Evolutionary conservation across 352 stramenopile genomes (phyloP).

Genomic region (Albugo laibachii): DNA sequence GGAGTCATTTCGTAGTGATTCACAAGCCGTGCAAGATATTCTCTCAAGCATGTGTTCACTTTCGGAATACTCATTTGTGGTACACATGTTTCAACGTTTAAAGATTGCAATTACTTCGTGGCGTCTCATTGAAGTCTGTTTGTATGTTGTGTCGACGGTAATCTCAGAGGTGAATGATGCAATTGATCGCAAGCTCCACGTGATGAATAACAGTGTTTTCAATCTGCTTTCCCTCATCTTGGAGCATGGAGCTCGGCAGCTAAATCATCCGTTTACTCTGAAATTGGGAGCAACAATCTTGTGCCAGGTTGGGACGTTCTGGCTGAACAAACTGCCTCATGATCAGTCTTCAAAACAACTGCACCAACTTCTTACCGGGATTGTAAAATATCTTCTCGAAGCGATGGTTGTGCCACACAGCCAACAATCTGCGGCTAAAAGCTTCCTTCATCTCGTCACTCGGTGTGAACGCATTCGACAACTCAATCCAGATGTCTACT

Average conservation of each 20-base stretch:
- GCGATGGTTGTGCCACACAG: slow-evolving; percentile 18
- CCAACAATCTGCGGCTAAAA: slow-evolving; percentile 27
- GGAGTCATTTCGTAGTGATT: slow-evolving; percentile 26
- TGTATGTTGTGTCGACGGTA: slow-evolving; percentile 33
- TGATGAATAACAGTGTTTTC: too few species aligned
- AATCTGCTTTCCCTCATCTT: too few species aligned
- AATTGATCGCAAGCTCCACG: not conserved
- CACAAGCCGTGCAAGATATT: slow-evolving; percentile 30
- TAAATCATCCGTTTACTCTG: too few species aligned
- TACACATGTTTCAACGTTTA: slow-evolving; percentile 10
- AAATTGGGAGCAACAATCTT: too few species aligned
- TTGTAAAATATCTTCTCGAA: slow-evolving; percentile 20
- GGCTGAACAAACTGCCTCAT: too few species aligned
- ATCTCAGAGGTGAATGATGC: slow-evolving; percentile 35
- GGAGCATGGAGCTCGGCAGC: too few species aligned
- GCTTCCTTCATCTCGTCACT: slow-evolving; percentile 52
- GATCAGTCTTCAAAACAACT: too few species aligned
- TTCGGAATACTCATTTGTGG: slow-evolving; percentile 25
- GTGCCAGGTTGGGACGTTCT: too few species aligned
- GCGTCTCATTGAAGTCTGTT: slow-evolving; percentile 26
- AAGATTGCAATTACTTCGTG: slow-evolving; percentile 6
- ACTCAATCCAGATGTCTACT: slow-evolving; percentile 21
- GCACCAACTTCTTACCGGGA: too few species aligned
- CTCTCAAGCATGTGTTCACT: slow-evolving; percentile 34
- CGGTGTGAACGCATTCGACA: slow-evolving; percentile 21